Conservation (phyloP, 345 rosid species). For the Sapria himalayana region DNA sequence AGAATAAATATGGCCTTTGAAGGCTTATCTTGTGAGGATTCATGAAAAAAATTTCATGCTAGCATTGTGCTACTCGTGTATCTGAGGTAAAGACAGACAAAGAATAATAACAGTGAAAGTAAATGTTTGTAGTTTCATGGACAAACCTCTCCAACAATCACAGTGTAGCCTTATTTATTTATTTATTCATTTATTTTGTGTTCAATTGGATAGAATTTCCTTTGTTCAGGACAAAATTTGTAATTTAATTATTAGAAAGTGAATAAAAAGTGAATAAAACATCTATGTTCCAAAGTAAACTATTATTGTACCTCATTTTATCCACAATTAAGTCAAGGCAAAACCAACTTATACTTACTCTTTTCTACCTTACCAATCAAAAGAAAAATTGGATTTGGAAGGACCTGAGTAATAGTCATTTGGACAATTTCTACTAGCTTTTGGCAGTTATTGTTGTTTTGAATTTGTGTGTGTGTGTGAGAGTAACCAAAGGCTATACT, state of each 20-base stretch:
- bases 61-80: background rate
- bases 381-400: no score
- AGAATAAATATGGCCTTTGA: background rate
- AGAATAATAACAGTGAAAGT: background rate
- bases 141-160: conserved; percentile 75
- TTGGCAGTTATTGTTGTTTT: no score
- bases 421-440: no score
- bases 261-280: no score
- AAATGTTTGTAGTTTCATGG: background rate
- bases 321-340: background rate
- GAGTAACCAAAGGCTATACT: background rate
- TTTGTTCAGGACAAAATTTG: no score
- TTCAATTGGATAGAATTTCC: no score
- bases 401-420: no score
- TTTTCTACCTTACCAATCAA: no score
- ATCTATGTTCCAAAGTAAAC: conserved; percentile 30
- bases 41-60: conserved; percentile 2
- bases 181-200: conserved; percentile 72
- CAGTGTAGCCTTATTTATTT: conserved; percentile 92
- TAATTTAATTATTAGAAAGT: no score
- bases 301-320: conserved; percentile 1
- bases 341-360: no score
- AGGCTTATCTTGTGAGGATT: background rate
- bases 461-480: no score
- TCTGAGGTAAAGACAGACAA: background rate